Percentiles rank a stretch among this genome's conserved stretches.
These are phyloP conservation scores for Wickerhamiella infanticola DNA, from an alignment of 1,139 yeast genomes.

Conservation along the genomic window DNA sequence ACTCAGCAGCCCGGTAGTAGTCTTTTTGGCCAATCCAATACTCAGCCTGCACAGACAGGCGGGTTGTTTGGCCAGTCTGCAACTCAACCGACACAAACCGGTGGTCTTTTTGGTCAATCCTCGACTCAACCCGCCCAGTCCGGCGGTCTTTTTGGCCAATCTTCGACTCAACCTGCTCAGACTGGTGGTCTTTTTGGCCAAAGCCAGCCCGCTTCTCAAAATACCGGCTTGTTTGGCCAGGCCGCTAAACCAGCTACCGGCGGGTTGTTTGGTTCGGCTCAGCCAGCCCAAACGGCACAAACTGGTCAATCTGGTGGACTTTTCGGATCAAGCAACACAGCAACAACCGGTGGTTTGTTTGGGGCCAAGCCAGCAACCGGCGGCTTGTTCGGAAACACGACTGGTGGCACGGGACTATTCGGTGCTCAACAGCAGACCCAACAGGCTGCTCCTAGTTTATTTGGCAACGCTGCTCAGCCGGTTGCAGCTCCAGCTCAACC, in stretches of 20 bases:
- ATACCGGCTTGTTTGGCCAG: neutral
- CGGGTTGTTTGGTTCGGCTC: conserved; percentile 18
- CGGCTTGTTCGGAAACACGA: conserved; percentile 8
- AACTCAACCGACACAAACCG: neutral
- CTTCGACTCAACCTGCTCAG: neutral
- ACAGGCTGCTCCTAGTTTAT: conserved; percentile 5
- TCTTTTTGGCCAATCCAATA: conserved; percentile 4
- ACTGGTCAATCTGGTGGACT: conserved; percentile 11
- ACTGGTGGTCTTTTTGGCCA: neutral
- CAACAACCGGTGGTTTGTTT: neutral
- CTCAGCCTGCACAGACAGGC: conserved; percentile 11
- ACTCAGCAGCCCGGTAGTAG: neutral
- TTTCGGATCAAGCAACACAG: neutral
- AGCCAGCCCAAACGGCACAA: conserved; percentile 3
- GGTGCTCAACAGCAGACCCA: conserved; percentile 10
- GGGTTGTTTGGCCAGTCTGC: conserved; percentile 18
- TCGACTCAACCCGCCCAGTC: conserved; percentile 11
- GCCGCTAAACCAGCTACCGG: conserved; percentile 2
- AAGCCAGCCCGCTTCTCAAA: neutral
- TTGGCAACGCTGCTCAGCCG: conserved; percentile 18
- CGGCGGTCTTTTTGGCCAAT: conserved; percentile 18
- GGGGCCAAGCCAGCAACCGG: conserved; percentile 4
- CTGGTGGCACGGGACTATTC: conserved; percentile 15
- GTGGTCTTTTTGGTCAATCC: conserved; percentile 8
- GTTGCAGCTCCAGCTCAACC: conserved; percentile 27